Evolutionary conservation across 179 eudicot genomes (phyloP).

Genomic region (Gypsophila paniculata): DNA sequence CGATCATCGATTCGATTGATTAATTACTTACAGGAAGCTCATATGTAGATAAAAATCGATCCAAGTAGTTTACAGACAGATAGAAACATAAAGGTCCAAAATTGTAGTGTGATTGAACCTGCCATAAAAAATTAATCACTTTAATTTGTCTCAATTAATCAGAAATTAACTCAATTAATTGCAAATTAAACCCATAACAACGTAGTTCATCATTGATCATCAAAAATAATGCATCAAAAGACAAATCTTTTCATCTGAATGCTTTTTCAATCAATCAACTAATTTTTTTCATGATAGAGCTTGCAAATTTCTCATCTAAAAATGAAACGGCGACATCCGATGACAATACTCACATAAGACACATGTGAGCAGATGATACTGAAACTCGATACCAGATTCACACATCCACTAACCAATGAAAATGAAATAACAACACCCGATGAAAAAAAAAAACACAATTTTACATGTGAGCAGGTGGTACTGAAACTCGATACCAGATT

Average conservation of each 20-base stretch:
- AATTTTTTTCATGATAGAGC: neutral
- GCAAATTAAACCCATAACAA: constrained; percentile 5
- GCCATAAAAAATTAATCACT: constrained; percentile 19
- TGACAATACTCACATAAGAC: too few relatives aligned
- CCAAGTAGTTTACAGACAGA: constrained; percentile 41
- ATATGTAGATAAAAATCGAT: constrained; percentile 40
- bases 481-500: too few relatives aligned
- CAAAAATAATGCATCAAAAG: neutral
- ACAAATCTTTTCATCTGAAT: neutral
- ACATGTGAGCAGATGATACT: too few relatives aligned
- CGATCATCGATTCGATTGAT: neutral
- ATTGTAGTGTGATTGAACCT: constrained; percentile 40
- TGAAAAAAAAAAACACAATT: too few relatives aligned
- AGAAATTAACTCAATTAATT: neutral
- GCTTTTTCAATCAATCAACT: neutral
- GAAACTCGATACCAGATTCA: neutral
- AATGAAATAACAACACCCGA: neutral
- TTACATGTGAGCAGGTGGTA: too few relatives aligned
- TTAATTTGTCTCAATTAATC: neutral
- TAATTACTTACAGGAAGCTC: constrained; percentile 41
- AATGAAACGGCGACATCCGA: too few relatives aligned
- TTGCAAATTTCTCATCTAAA: neutral
- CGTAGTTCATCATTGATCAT: constrained; percentile 15
- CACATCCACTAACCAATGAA: neutral
- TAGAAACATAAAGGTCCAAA: constrained; percentile 37